A percentile compares a stretch with the other conserved stretches of the same genome.
These are phyloP conservation scores for Corrigiola litoralis DNA, from an alignment of 179 eudicot genomes.

Conservation along the genomic window DNA sequence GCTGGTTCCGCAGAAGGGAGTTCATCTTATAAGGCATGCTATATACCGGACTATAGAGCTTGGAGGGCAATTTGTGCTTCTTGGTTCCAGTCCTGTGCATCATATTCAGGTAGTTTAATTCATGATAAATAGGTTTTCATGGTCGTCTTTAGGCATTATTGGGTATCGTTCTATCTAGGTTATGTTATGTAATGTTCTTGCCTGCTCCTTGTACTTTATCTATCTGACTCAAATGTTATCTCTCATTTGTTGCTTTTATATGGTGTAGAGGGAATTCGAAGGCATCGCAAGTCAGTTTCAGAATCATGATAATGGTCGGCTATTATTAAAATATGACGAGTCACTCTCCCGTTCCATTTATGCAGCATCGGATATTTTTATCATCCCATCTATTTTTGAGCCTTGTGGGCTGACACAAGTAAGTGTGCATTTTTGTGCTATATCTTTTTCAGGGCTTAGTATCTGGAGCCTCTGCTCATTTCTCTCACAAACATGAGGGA, in stretches of 20 bases:
- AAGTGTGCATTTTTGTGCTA: conserved; percentile 8
- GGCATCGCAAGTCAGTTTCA: conserved; percentile 68
- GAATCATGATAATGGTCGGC: conserved; percentile 56
- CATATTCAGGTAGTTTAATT: conserved; percentile 61
- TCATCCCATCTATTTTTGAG: conserved; percentile 93
- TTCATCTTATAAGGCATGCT: conserved; percentile 96
- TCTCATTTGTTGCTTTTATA: conserved; percentile 10
- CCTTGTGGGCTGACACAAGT: conserved; percentile 99
- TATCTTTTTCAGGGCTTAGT: conserved; percentile 6
- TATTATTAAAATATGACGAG: conserved; percentile 84
- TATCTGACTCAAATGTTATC: neutral
- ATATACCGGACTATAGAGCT: conserved; percentile 74
- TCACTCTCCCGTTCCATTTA: conserved; percentile 76
- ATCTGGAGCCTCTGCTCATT: neutral
- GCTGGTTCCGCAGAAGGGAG: conserved; percentile 97
- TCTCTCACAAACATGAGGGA: neutral
- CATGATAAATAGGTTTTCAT: neutral
- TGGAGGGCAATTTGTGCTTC: conserved; percentile 95
- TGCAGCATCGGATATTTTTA: conserved; percentile 88
- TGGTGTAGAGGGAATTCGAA: conserved; percentile 76
- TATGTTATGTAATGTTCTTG: neutral
- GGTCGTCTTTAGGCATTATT: too few relatives aligned
- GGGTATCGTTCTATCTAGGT: too few relatives aligned
- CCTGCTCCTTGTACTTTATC: neutral
- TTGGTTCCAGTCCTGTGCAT: conserved; percentile 91